Conservation (phyloP, 148 eudicot species). For the Polygonum aviculare region DNA sequence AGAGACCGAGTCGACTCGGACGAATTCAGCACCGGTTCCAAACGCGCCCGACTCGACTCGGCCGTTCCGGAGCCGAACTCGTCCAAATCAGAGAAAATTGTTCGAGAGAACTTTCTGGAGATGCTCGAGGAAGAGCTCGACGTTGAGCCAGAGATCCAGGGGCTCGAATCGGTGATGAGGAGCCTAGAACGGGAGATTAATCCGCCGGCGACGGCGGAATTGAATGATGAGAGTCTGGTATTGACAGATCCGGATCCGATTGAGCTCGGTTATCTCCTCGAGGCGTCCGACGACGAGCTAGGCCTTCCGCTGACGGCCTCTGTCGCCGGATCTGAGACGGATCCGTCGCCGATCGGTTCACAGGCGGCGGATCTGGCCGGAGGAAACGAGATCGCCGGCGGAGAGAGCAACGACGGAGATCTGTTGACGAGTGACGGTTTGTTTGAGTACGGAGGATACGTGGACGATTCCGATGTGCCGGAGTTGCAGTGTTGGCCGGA, state of each 20-base stretch:
- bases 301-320: slow-evolving; percentile 30
- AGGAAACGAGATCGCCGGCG: neutral
- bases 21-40: no score
- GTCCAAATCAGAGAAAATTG: neutral
- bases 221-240: neutral
- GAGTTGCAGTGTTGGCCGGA: slow-evolving; percentile 13
- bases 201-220: neutral
- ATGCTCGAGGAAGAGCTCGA: slow-evolving; percentile 23
- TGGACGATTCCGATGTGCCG: slow-evolving; percentile 11
- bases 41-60: neutral
- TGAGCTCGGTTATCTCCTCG: slow-evolving; percentile 36
- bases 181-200: slow-evolving; percentile 34
- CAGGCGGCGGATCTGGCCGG: neutral
- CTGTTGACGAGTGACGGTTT: slow-evolving; percentile 12
- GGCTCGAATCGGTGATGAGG: slow-evolving; percentile 33
- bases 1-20: slow-evolving; percentile 13
- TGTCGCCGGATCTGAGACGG: neutral
- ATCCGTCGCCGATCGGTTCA: neutral
- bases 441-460: neutral
- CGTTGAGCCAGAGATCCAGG: slow-evolving; percentile 15
- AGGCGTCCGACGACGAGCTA: slow-evolving; percentile 42
- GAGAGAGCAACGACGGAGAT: neutral
- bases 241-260: slow-evolving; percentile 2
- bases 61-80: neutral
- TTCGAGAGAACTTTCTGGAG: slow-evolving; percentile 18